Conservation (phyloP, 768 basidiomycete species). For the Termitomyces sp. region DNA sequence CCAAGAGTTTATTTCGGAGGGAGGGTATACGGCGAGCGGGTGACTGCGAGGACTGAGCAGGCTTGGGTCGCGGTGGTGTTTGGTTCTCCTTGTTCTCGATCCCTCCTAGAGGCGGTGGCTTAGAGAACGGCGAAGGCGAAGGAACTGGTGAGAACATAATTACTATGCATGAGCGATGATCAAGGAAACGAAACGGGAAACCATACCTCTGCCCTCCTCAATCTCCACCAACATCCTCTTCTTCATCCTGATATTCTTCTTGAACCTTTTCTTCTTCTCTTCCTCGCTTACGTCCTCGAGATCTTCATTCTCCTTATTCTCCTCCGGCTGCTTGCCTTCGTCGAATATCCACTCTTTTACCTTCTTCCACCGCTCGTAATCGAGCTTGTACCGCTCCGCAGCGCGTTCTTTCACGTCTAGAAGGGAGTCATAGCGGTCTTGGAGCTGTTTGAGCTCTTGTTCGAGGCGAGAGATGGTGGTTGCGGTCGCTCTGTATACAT, state of each 20-base stretch:
- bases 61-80: constrained; percentile 14
- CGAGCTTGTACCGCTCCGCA: constrained; percentile 45
- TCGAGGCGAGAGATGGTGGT: no score
- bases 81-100: constrained; percentile 27
- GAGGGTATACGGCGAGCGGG: not conserved
- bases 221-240: constrained; percentile 23
- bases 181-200: not conserved
- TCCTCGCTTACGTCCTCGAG: constrained; percentile 21
- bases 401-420: constrained; percentile 47
- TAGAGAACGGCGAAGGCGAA: not conserved
- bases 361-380: constrained; percentile 53
- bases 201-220: constrained; percentile 6
- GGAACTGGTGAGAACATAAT: not conserved
- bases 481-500: constrained; percentile 4
- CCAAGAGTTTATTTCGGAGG: constrained; percentile 10
- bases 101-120: constrained; percentile 24
- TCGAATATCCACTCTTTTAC: constrained; percentile 44
- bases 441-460: no score
- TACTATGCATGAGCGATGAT: no score
- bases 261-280: constrained; percentile 23
- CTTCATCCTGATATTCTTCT: constrained; percentile 21
- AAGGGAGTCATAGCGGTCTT: no score
- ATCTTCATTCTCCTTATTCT: constrained; percentile 12
- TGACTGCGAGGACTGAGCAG: not conserved
- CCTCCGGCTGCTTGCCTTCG: constrained; percentile 27